These are phyloP conservation scores for Hypoxylon sp. DNA, from an alignment of 2,329 filamentous ascomycete species.

Conservation along the genomic window DNA sequence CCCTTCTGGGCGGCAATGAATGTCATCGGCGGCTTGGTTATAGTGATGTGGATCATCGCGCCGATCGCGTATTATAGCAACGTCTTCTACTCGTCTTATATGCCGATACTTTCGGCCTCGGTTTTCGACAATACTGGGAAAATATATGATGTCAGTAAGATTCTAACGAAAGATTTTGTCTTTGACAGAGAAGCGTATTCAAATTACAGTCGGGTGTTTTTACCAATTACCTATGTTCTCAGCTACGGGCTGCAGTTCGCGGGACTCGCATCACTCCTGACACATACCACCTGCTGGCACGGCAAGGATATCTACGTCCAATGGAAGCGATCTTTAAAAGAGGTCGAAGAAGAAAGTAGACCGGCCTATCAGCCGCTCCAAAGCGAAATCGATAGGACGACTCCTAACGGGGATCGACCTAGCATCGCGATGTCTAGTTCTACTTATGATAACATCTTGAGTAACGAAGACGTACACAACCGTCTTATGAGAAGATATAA, in stretches of 20 bases:
- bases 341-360: constrained; percentile 66
- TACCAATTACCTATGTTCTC: constrained; percentile 88
- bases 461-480: constrained; percentile 84
- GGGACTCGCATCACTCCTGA: constrained; percentile 80
- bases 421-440: constrained; percentile 52
- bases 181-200: constrained; percentile 83
- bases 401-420: constrained; percentile 38
- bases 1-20: constrained; percentile 91
- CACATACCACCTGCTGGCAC: constrained; percentile 87
- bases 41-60: constrained; percentile 87
- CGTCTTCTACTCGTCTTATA: constrained; percentile 82
- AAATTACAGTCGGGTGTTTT: constrained; percentile 84
- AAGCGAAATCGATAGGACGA: constrained; percentile 41
- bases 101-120: constrained; percentile 85
- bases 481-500: constrained; percentile 85
- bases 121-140: constrained; percentile 88
- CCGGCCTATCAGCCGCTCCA: constrained; percentile 65
- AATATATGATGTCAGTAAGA: constrained; percentile 83
- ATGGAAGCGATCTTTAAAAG: constrained; percentile 76
- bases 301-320: constrained; percentile 84
- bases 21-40: constrained; percentile 80
- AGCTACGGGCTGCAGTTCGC: constrained; percentile 91
- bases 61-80: constrained; percentile 86
- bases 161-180: constrained; percentile 80
- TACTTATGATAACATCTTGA: constrained; percentile 68